These are phyloP conservation scores for Calonectria pseudoreteaudii DNA, from an alignment of 2,329 filamentous ascomycete species.

Conservation along the genomic window DNA sequence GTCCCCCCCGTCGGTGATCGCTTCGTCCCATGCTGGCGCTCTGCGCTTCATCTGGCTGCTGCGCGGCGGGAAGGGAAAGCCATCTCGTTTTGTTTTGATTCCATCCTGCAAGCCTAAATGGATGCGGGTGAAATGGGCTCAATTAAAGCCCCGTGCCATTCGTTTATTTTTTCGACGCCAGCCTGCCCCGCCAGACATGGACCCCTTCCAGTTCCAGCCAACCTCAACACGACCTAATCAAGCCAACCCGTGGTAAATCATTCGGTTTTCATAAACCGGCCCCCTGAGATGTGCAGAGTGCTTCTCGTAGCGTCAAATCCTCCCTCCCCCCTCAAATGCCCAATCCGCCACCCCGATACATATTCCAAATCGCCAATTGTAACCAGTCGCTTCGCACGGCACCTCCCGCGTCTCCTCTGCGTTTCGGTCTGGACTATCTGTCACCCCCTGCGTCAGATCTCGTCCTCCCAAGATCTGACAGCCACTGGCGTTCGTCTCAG, in stretches of 20 bases:
- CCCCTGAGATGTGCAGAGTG: not conserved
- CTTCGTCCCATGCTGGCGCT: slow-evolving; percentile 4
- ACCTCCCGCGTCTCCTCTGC: not conserved
- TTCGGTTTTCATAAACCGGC: slow-evolving; percentile 6
- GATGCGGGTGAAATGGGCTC: not conserved
- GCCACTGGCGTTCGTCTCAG: slow-evolving; percentile 1
- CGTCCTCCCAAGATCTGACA: not conserved
- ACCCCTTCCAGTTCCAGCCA: not conserved
- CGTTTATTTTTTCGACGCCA: not conserved
- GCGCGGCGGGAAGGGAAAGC: not conserved
- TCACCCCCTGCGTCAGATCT: not conserved
- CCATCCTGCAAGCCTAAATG: not conserved
- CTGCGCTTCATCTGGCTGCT: slow-evolving; percentile 1
- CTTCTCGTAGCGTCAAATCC: not conserved
- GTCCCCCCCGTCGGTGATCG: slow-evolving; percentile 1
- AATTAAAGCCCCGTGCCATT: slow-evolving; percentile 12
- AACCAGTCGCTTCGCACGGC: not conserved
- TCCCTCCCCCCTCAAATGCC: not conserved
- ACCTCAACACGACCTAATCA: slow-evolving; percentile 10
- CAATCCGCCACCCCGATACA: not conserved
- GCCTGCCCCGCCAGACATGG: not conserved
- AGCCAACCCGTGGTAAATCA: not conserved
- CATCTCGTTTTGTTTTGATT: slow-evolving; percentile 7
- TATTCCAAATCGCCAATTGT: not conserved
- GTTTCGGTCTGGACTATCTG: not conserved